Base-by-base conservation (phyloP, 2,329 filamentous ascomycete species). In the Curvularia lunata region DNA sequence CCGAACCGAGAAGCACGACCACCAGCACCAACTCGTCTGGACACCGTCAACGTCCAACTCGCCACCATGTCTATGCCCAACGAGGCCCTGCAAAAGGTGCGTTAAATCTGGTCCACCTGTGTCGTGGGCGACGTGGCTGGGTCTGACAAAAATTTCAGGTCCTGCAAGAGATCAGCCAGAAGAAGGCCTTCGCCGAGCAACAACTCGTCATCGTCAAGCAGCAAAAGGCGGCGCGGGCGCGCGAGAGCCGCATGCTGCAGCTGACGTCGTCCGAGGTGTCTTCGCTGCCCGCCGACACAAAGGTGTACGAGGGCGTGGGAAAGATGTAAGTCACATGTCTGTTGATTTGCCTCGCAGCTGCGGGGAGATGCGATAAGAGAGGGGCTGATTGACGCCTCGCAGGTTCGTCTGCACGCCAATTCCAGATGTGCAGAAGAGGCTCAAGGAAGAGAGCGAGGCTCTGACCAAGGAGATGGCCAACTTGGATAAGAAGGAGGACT, bases 221-320 rank as follows among this genome's bases (percentile, higher is more conserved):
- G 10, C 93, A 97, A 77, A 91, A 97, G 67, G 85, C 88, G 7
- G 84, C 87, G 59, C 97, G 96, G 80, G 91, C 94, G 77, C 88
- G 93, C 57, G 94, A 98, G 75, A 88, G 90, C 73, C 91, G 95
- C 43, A 87, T 97, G 79, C 84, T 96, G 41, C 91, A 96, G 77
- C 82, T 99, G 64, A 98, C 94, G 1, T 85, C 89, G 34, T 91
- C 85, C 63, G 95, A 99, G 78, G 83, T 98, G 48, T 85, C 86
- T n/a, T 84, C 86, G 6, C 79, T 99, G 59, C 89, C 92, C 4
- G 76, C 85, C 18, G 85, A 89, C 47, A 95, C 92, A 0, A 88
- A 88, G 30, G 86, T 97, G 27, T 99, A 98, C 71, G 94, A 98
- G 79, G 94, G 94, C 5, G 90, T 98, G 10, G 95, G 95, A 50